Conservation (phyloP, 2,329 filamentous ascomycete species). For the Aspergillus terreus region DNA sequence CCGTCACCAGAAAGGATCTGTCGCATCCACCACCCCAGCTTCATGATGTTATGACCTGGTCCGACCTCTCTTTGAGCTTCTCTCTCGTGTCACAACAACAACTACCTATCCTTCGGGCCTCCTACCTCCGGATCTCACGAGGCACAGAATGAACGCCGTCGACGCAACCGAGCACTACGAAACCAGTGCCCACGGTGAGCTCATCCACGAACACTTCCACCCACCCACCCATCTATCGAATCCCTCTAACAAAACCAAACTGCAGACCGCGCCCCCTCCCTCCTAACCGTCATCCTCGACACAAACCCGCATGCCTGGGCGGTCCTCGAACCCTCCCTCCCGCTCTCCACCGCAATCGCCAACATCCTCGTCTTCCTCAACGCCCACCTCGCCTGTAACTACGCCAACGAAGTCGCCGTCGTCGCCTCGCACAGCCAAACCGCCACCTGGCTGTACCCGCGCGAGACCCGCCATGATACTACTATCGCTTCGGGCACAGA, state of each 20-base stretch:
- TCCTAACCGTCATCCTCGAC: slow-evolving; percentile 88
- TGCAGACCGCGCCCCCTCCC: slow-evolving; percentile 64
- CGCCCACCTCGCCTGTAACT: slow-evolving; percentile 89
- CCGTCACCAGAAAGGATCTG: not conserved
- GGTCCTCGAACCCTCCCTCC: slow-evolving; percentile 67
- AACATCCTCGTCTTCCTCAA: slow-evolving; percentile 95
- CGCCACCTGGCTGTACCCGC: slow-evolving; percentile 84
- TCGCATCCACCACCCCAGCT: not conserved
- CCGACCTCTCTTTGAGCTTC: not conserved
- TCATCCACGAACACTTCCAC: not conserved
- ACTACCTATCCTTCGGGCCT: not conserved
- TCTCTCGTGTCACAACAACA: not conserved
- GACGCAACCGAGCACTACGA: slow-evolving; percentile 59
- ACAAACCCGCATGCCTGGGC: slow-evolving; percentile 96
- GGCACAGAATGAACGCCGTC: slow-evolving; percentile 57
- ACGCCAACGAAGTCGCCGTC: slow-evolving; percentile 86
- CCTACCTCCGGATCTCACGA: no score
- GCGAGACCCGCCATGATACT: slow-evolving; percentile 9
- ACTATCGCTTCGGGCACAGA: slow-evolving; percentile 13
- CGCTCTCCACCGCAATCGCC: slow-evolving; percentile 79
- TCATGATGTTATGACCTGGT: slow-evolving; percentile 9
- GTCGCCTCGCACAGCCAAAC: slow-evolving; percentile 85
- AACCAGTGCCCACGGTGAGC: slow-evolving; percentile 42
- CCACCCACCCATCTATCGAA: not conserved
- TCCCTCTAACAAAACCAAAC: not conserved